phyloP scores from a whole-genome alignment of 1,139 yeast genomes.

The Kodamaea fungicola region DNA sequence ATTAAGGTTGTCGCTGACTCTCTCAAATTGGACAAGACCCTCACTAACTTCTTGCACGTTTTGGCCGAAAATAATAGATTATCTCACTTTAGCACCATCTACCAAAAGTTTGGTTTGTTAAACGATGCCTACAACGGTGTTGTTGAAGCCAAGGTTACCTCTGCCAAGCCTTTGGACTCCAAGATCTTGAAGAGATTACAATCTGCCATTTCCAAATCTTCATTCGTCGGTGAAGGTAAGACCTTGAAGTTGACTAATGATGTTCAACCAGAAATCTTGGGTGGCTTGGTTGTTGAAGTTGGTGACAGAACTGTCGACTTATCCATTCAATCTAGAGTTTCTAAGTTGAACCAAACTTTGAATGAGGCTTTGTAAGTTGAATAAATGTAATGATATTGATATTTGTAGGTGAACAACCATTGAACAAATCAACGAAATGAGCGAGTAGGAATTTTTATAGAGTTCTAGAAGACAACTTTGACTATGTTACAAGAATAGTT shows the following conservation, averaged over 20 bases:
- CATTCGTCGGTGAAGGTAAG: conserved; percentile 82
- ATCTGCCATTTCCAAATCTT: conserved; percentile 71
- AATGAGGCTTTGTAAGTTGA: conserved; percentile 66
- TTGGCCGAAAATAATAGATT: conserved; percentile 96
- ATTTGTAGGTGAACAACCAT: too few relatives aligned
- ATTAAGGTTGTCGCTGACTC: conserved; percentile 57
- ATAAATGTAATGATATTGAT: not conserved
- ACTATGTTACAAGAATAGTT: too few relatives aligned
- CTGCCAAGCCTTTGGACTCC: conserved; percentile 82
- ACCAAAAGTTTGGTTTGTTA: conserved; percentile 69
- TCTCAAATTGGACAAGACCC: conserved; percentile 68
- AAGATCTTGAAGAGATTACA: conserved; percentile 78
- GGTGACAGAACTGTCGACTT: conserved; percentile 97
- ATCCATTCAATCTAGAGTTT: conserved; percentile 79
- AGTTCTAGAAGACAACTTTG: too few relatives aligned
- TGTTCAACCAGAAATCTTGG: conserved; percentile 87
- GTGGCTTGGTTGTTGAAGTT: conserved; percentile 94
- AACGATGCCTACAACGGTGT: conserved; percentile 89
- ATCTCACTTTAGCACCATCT: conserved; percentile 60
- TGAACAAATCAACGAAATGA: too few relatives aligned
- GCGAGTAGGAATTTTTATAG: too few relatives aligned
- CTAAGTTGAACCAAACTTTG: conserved; percentile 85
- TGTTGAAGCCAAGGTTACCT: conserved; percentile 90
- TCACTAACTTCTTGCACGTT: conserved; percentile 75
- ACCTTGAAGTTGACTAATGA: conserved; percentile 79